These are phyloP conservation scores for Uronychia setigera DNA, from an alignment of 73 alveolate species.

Conservation along the genomic window DNA sequence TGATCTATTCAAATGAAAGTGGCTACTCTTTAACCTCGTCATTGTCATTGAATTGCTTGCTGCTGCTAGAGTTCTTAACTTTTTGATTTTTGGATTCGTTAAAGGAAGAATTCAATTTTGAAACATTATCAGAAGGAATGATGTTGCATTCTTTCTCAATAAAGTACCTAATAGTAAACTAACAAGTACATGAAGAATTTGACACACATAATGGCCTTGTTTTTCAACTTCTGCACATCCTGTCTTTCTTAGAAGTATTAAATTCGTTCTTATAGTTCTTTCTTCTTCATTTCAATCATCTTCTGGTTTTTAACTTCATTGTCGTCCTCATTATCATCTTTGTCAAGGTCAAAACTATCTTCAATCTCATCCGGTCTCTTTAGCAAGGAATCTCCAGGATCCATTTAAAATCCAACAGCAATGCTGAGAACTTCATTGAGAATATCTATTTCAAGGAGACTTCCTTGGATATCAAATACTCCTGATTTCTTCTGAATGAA, in stretches of 20 bases:
- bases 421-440: background rate
- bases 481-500: background rate
- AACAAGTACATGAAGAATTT: background rate
- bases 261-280: constrained; percentile 17
- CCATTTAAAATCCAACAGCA: background rate
- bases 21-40: too few species aligned
- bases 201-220: background rate
- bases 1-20: too few species aligned
- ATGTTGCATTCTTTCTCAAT: constrained; percentile 18
- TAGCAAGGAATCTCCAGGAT: background rate
- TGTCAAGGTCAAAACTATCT: background rate
- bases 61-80: too few species aligned
- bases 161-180: constrained; percentile 3
- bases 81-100: too few species aligned
- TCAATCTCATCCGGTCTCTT: background rate
- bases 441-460: background rate
- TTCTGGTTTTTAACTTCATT: constrained; percentile 10
- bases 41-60: too few species aligned
- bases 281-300: background rate
- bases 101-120: too few species aligned
- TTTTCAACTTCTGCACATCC: background rate
- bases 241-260: constrained; percentile 8
- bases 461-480: background rate
- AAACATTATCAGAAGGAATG: too few species aligned
- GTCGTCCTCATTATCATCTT: background rate